A percentile compares a stretch with the other conserved stretches of the same genome.
Evolutionary conservation across 2,329 filamentous ascomycete species (phyloP).

Genomic region (Fusarium phyllophilum): DNA sequence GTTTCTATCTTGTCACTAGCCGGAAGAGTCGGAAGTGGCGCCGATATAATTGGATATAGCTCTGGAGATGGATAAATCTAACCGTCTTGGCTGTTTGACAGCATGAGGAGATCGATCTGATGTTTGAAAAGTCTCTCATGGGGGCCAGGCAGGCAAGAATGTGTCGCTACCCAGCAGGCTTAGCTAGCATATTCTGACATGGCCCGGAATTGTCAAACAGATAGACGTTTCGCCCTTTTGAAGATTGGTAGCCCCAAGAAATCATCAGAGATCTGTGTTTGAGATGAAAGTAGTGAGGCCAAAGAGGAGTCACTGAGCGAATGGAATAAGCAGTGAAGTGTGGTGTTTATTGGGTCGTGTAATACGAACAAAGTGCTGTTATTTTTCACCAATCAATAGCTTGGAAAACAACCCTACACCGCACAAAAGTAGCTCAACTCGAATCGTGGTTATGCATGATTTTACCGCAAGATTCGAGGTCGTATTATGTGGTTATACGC

Average conservation of each 20-base stretch:
- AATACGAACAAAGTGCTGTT: neutral
- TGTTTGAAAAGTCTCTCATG: neutral
- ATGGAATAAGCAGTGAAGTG: neutral
- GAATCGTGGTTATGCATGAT: neutral
- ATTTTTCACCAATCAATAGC: neutral
- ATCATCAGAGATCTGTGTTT: neutral
- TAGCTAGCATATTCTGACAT: neutral
- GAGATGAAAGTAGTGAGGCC: neutral
- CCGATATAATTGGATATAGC: slow-evolving; percentile 6
- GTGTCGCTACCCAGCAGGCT: neutral
- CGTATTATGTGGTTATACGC: neutral
- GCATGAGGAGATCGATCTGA: neutral
- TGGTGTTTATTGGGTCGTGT: neutral
- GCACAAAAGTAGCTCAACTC: neutral
- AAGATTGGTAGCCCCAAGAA: neutral
- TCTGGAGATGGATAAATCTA: neutral
- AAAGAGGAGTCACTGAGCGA: neutral
- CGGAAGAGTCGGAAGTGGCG: slow-evolving; percentile 30
- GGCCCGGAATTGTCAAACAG: neutral
- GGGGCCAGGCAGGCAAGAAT: neutral
- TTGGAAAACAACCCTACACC: neutral
- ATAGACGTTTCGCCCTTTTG: neutral
- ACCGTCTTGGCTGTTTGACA: neutral
- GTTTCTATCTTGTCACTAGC: neutral
- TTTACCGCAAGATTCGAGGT: slow-evolving; percentile 7